Base-by-base conservation (phyloP, 1,284 basidiomycete genomes). In the Athelia psychrophila region DNA sequence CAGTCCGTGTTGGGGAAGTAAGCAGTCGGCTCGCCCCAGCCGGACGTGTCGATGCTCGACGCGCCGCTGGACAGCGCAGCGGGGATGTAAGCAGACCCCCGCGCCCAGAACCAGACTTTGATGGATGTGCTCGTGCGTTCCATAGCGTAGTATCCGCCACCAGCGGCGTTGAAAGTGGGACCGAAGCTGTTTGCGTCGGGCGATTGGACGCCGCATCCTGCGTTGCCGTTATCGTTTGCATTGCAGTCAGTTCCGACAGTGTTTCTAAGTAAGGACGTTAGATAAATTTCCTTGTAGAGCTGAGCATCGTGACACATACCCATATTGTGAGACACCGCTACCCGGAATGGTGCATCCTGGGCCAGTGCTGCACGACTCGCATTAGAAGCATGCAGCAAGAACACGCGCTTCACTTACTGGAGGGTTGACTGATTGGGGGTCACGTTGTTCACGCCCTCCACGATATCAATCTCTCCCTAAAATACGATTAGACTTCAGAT, bases 381-480 rank as follows among this genome's bases (percentile, higher is more conserved):
- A 13, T 30, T 13, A 30, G 27, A 30, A 30, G 27, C 5, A 30
- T 30, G 27, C 27, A 30, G 27, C 27, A 5, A 30, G 27, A 30
- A 13, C 27, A 13, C 13, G 27, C 5, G 27, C 5, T 30, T 30
- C 5, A 13, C 27, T 30, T 30, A 30, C 27, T 91, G 89, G 10
- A 92, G 67, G 13, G 83, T 86, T 2, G 77, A 74, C 48, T 73
- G 70, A 60, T 91, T 81, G 13, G 80, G 74, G 0, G 65, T 63
- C 58, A 74, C 64, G 58, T 79, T 75, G 58, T 88, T 87, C 33
- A 86, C 80, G 13, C 81, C 86, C 64, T 89, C 87, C 15, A 88
- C 51, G 47, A 89, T 84, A 64, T 89, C 86, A 22, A 87, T 75
- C 63, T 89, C 81, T 1, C 83, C 83, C 81, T 80, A 53, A 16